A percentile compares a stretch with the other conserved stretches of the same genome.
phyloP scores from a whole-genome alignment of 2,329 filamentous ascomycete species.

The Whalleya microplaca region DNA sequence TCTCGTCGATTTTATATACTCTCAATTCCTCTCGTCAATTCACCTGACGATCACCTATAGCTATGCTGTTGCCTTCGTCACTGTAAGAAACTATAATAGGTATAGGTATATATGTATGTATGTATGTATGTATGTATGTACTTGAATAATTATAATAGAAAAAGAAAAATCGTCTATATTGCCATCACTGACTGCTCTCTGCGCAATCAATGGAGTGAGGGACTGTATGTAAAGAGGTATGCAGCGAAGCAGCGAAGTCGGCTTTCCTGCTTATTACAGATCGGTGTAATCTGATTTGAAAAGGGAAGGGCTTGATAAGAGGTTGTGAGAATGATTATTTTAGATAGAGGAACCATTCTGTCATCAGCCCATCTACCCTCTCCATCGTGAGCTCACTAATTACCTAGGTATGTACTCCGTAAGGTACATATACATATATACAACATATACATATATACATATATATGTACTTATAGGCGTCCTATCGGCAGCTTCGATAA shows the following conservation, averaged over 20 bases:
- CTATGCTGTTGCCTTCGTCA: no score
- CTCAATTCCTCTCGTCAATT: no score
- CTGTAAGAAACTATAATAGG: no score
- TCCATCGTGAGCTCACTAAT: conserved; percentile 21
- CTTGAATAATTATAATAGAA: no score
- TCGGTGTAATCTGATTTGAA: conserved; percentile 12
- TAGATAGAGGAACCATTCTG: background rate
- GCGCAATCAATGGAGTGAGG: background rate
- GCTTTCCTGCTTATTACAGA: conserved; percentile 5
- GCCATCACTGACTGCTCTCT: conserved; percentile 8
- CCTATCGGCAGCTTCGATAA: background rate
- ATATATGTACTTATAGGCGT: no score
- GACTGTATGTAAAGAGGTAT: no score
- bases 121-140: no score
- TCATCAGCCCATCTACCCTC: conserved; percentile 23
- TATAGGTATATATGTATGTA: no score
- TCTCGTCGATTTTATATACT: no score
- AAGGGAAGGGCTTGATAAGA: background rate
- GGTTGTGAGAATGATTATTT: background rate
- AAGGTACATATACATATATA: background rate
- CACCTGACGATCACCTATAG: no score
- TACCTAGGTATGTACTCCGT: background rate
- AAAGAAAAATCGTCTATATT: conserved; percentile 12
- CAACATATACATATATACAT: no score
- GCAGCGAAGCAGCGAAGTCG: conserved; percentile 15